Conservation (phyloP, 306 rosid genomes). For the Datisca glomerata region DNA sequence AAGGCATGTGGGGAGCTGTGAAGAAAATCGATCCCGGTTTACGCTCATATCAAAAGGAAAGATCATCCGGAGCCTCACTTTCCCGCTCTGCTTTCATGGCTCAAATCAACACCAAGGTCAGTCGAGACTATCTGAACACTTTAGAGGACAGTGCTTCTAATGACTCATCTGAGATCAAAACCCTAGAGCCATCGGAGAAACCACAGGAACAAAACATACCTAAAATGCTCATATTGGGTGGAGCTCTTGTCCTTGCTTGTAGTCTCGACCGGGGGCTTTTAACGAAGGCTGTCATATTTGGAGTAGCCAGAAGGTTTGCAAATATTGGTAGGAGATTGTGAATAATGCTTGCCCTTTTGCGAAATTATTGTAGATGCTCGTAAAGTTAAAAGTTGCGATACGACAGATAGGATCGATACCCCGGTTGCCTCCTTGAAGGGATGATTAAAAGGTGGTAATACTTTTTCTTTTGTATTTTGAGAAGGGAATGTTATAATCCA, state of each 20-base stretch:
- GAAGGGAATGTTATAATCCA: no score
- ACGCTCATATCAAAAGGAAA: slow-evolving; percentile 47
- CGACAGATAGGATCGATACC: no score
- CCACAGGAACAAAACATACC: slow-evolving; percentile 54
- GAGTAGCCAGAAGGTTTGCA: slow-evolving; percentile 76
- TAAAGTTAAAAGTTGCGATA: no score
- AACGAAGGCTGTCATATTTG: slow-evolving; percentile 86
- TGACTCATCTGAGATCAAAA: slow-evolving; percentile 32
- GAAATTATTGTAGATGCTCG: no score
- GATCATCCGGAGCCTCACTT: slow-evolving; percentile 35
- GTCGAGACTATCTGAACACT: slow-evolving; percentile 44
- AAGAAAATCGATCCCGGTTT: slow-evolving; percentile 82
- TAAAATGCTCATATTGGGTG: slow-evolving; percentile 64
- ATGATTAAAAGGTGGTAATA: no score
- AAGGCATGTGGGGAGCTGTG: slow-evolving; percentile 99
- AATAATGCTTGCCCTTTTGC: no score
- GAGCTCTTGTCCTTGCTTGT: slow-evolving; percentile 79
- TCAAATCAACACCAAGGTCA: slow-evolving; percentile 60
- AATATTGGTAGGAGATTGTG: slow-evolving; percentile 68
- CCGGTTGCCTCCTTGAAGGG: no score
- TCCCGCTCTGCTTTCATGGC: slow-evolving; percentile 56
- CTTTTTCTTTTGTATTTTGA: no score
- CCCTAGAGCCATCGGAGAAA: slow-evolving; percentile 28
- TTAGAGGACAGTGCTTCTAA: slow-evolving; percentile 31
- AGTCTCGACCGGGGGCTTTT: slow-evolving; percentile 78